These are phyloP conservation scores for Microthlaspi erraticum DNA, from an alignment of 345 rosid species.

Conservation along the genomic window DNA sequence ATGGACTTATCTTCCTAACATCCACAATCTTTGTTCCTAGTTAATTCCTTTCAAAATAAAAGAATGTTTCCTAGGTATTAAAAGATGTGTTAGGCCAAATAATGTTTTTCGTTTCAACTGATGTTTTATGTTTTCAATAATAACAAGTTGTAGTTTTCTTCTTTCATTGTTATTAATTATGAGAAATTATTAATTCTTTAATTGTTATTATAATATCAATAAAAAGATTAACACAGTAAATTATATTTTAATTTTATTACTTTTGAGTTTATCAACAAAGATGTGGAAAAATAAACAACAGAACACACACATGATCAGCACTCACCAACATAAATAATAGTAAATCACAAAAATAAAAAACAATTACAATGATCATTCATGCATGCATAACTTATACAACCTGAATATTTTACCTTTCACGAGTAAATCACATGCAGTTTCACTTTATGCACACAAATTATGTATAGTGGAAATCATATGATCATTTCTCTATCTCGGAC, in stretches of 20 bases:
- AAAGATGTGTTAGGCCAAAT: no score
- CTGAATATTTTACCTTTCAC: constrained; percentile 17
- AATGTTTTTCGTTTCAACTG: no score
- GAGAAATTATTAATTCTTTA: no score
- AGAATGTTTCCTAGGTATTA: no score
- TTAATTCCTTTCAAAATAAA: no score
- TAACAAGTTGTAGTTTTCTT: no score
- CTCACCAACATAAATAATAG: constrained; percentile 23
- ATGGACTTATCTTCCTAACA: no score
- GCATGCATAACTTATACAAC: constrained; percentile 21
- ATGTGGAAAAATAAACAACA: constrained; percentile 1
- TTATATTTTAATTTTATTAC: not conserved
- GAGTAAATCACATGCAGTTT: constrained; percentile 1
- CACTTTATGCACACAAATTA: not conserved
- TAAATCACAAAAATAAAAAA: not conserved
- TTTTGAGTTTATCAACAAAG: constrained; percentile 26
- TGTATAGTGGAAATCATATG: constrained; percentile 7
- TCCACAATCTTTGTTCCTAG: no score
- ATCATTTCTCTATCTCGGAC: constrained; percentile 39
- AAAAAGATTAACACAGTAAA: not conserved
- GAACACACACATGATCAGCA: constrained; percentile 22
- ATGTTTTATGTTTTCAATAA: no score
- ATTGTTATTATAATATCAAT: constrained; percentile 54
- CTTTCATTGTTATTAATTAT: no score
- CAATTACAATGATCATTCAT: constrained; percentile 1